Conservation (phyloP, 768 basidiomycete genomes). For the Amanita muscaria region DNA sequence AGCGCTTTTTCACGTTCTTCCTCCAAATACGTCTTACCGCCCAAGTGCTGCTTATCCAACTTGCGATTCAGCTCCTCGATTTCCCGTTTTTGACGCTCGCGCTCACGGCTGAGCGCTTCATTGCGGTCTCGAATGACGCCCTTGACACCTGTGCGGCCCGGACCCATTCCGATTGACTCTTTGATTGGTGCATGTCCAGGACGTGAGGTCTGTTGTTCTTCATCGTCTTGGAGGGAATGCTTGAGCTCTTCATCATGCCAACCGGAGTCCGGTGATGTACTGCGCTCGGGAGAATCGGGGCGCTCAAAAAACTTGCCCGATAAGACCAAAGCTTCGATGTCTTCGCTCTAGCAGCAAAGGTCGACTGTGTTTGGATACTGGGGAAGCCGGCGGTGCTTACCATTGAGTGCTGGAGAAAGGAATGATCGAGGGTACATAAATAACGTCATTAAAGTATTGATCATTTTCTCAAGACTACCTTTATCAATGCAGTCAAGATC, state of each 20-base stretch:
- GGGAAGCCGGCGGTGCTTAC: neutral
- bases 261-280: conserved; percentile 5
- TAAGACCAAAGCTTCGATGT: conserved; percentile 21
- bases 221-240: too few relatives aligned
- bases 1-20: conserved; percentile 53
- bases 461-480: too few relatives aligned
- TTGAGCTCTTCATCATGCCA: conserved; percentile 9
- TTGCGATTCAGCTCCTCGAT: conserved; percentile 40
- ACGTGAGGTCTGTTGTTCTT: conserved; percentile 21
- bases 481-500: too few relatives aligned
- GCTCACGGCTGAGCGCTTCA: conserved; percentile 52
- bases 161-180: conserved; percentile 77
- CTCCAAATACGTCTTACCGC: conserved; percentile 68
- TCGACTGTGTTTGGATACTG: neutral
- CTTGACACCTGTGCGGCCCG: conserved; percentile 81
- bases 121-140: conserved; percentile 78
- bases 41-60: conserved; percentile 59
- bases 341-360: conserved; percentile 14
- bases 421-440: neutral
- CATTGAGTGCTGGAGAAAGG: neutral
- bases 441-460: too few relatives aligned
- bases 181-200: conserved; percentile 19
- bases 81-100: conserved; percentile 44
- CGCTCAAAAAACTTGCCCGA: conserved; percentile 6
- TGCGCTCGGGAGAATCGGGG: conserved; percentile 1